Evolutionary conservation across 306 rosid genomes (phyloP).

Genomic region (Dalbergia oliveri): DNA sequence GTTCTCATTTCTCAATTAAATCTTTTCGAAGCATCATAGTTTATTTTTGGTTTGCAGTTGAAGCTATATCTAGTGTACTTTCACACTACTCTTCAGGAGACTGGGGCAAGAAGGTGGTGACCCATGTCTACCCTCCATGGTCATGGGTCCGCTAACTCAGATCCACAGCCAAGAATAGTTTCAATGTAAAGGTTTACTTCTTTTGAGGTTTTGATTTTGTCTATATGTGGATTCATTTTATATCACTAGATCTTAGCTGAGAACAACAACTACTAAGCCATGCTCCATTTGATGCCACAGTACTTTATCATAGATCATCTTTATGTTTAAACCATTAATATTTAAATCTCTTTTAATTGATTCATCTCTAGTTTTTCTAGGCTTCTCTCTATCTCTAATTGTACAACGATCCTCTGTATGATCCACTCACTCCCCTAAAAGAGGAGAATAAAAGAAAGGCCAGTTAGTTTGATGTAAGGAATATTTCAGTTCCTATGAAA

Average conservation of each 20-base stretch:
- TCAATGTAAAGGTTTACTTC: constrained; percentile 63
- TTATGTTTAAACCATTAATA: too few relatives aligned
- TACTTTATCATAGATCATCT: too few relatives aligned
- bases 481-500: constrained; percentile 11
- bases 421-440: too few relatives aligned
- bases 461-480: constrained; percentile 7
- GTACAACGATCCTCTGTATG: too few relatives aligned
- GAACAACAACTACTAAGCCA: too few relatives aligned
- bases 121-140: constrained; percentile 98
- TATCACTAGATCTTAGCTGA: neutral
- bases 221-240: neutral
- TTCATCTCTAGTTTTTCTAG: too few relatives aligned
- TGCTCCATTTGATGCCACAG: too few relatives aligned
- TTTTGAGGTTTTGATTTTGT: constrained; percentile 36
- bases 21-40: constrained; percentile 19
- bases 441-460: neutral
- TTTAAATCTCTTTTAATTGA: too few relatives aligned
- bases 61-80: neutral
- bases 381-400: too few relatives aligned
- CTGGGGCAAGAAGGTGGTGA: constrained; percentile 92
- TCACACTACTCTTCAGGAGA: constrained; percentile 69
- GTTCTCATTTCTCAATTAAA: neutral
- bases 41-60: constrained; percentile 30
- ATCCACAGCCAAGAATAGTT: constrained; percentile 79
- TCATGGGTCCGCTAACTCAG: constrained; percentile 92